phyloP scores from a whole-genome alignment of 106 monocot genomes.

The Dioscorea dumetorum region DNA sequence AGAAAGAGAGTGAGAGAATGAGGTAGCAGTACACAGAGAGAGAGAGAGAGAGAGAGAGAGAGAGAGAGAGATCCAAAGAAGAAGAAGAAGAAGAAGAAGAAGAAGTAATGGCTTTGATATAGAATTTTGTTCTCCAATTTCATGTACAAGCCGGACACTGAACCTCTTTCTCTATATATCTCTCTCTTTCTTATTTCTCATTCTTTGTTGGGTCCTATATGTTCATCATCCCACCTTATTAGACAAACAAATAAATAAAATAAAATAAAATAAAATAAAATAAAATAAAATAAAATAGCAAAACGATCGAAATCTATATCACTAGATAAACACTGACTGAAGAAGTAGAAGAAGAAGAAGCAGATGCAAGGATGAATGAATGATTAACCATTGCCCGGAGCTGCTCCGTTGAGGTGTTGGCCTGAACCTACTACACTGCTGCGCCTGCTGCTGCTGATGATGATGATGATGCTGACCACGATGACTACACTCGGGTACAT shows the following conservation, averaged over 20 bases:
- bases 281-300: too few relatives aligned
- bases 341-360: not conserved
- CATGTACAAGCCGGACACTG: not conserved
- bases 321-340: too few relatives aligned
- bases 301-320: slow-evolving; percentile 1
- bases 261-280: too few relatives aligned
- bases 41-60: too few relatives aligned
- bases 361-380: not conserved
- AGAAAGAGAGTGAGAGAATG: not conserved
- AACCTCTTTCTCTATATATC: too few relatives aligned
- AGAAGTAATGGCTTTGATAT: too few relatives aligned
- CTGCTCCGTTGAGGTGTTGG: too few relatives aligned
- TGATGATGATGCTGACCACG: too few relatives aligned
- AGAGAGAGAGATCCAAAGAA: not conserved
- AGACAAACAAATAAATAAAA: slow-evolving; percentile 50
- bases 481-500: slow-evolving; percentile 11
- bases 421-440: too few relatives aligned
- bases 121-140: not conserved
- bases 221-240: slow-evolving; percentile 25
- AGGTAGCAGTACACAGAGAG: too few relatives aligned
- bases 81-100: too few relatives aligned
- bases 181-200: slow-evolving; percentile 13
- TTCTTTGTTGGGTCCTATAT: not conserved
- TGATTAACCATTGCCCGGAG: not conserved
- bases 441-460: too few relatives aligned